Evolutionary conservation across 352 stramenopile species (phyloP).

Genomic region (Porosira glacialis): DNA sequence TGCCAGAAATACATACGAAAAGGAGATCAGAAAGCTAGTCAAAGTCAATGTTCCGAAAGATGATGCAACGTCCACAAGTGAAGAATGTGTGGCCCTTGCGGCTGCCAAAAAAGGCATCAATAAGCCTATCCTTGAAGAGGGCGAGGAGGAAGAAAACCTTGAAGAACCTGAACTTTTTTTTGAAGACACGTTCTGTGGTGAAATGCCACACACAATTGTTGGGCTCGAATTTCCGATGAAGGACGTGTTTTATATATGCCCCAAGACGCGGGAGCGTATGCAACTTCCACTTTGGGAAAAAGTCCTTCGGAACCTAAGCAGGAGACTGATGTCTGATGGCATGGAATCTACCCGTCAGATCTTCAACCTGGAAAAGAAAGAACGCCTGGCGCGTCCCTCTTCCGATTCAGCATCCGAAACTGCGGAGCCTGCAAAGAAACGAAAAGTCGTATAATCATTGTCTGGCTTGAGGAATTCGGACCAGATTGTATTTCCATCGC

Average conservation of each 20-base stretch:
- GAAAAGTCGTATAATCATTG: too few species aligned
- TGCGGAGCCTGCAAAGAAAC: too few species aligned
- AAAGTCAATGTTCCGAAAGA: too few species aligned
- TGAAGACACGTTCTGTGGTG: conserved; percentile 25
- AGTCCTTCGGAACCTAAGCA: not conserved
- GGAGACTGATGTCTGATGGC: not conserved
- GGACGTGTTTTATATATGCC: not conserved
- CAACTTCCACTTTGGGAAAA: not conserved
- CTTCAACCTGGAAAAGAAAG: not conserved
- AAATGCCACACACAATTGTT: conserved; percentile 28
- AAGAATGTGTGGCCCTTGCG: too few species aligned
- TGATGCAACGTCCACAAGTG: too few species aligned
- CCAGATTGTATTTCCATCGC: too few species aligned
- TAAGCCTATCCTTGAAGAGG: conserved; percentile 10
- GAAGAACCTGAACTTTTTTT: conserved; percentile 31
- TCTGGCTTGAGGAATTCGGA: too few species aligned
- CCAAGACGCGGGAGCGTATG: too few species aligned
- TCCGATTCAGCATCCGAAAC: too few species aligned
- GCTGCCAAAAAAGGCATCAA: not conserved
- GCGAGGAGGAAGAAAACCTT: conserved; percentile 12
- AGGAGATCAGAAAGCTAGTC: conserved; percentile 22
- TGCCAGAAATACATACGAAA: conserved; percentile 13
- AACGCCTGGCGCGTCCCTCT: not conserved
- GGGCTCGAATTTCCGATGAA: conserved; percentile 10
- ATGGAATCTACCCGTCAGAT: conserved; percentile 4